Percentiles rank a stretch among this genome's conserved stretches.
Conservation (phyloP, 441 rosid species). For the Adansonia madagascariensis region DNA sequence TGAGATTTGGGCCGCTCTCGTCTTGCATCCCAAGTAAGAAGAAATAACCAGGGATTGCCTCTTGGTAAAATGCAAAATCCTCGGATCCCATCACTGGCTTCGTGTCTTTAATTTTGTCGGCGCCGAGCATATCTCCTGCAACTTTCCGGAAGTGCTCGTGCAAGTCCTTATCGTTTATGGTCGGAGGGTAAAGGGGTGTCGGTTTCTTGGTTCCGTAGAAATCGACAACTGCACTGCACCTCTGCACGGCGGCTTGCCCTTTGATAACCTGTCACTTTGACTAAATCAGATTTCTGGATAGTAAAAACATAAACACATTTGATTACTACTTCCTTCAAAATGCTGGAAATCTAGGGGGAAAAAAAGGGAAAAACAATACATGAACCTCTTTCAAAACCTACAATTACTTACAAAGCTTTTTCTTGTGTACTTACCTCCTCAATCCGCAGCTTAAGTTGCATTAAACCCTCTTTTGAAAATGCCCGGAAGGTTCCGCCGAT, state of each 20-base stretch:
- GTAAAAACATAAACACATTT: neutral
- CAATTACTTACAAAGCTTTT: neutral
- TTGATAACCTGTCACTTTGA: constrained; percentile 61
- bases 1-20: constrained; percentile 41
- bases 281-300: constrained; percentile 3
- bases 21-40: constrained; percentile 70
- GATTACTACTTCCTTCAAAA: neutral
- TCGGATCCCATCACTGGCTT: constrained; percentile 88
- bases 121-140: constrained; percentile 71
- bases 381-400: neutral
- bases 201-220: constrained; percentile 45
- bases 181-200: constrained; percentile 62
- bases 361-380: neutral
- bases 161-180: constrained; percentile 60
- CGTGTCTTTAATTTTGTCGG: constrained; percentile 53
- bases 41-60: constrained; percentile 69
- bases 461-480: constrained; percentile 68
- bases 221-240: constrained; percentile 70
- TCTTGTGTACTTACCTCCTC: constrained; percentile 58
- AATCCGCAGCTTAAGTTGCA: constrained; percentile 70
- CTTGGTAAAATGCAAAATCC: constrained; percentile 87
- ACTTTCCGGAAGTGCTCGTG: constrained; percentile 58
- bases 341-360: neutral
- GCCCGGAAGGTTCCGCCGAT: constrained; percentile 94
- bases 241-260: constrained; percentile 84